Evolutionary conservation across 805 yeast genomes (phyloP), one percentile per base, ranked within the genome.

Genomic region (Kluyveromyces siamensis): DNA sequence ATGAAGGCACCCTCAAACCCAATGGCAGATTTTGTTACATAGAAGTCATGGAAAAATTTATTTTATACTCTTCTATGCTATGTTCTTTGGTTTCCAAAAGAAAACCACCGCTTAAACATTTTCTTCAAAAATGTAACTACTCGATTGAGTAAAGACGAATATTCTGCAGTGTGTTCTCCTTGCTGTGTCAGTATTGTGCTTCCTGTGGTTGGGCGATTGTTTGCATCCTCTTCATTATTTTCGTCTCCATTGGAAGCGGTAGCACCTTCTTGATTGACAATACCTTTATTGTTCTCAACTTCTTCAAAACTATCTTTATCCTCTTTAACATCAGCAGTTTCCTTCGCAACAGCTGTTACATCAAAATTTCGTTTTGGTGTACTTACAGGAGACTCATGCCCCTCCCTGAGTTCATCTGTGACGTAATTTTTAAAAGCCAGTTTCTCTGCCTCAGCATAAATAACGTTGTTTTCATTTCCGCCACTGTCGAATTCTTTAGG

Each of bases 401-500:
- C 66, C 18, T 52, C 52, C 40, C 48, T 30, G 14, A 45, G 46
- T 8, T 13, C 18, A 19, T 11, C 40, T 19, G 17, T 5, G 6
- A 19, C 47, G 17, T 19, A 35, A 21, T 30, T 44, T 27, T 21
- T 39, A 7, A 39, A 38, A 21, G 27, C 43, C 37, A 44, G 21
- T 45, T 36, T 47, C n/a, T 39, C 30, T 35, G 44, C 39, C 9
- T 17, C 35, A 19, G 25, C 40, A 17, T 52, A 41, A 27, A 65
- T 43, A 4, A 70, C 72, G 47, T 71, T 71, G 53, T 71, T 71
- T 37, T 64, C 66, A 46, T 70, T 70, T 7, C 68, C 70, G 41
- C 56, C 50, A 5, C 58, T 61, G 51, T 71, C 75, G 6, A 62
- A 49, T 37, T 69, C 73, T 53, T 51, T 51, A 4, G 55, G 50